Percentiles rank a stretch among this genome's conserved stretches.
Evolutionary conservation across 495 filamentous ascomycete genomes (phyloP).

Genomic region (Podospora didyma): DNA sequence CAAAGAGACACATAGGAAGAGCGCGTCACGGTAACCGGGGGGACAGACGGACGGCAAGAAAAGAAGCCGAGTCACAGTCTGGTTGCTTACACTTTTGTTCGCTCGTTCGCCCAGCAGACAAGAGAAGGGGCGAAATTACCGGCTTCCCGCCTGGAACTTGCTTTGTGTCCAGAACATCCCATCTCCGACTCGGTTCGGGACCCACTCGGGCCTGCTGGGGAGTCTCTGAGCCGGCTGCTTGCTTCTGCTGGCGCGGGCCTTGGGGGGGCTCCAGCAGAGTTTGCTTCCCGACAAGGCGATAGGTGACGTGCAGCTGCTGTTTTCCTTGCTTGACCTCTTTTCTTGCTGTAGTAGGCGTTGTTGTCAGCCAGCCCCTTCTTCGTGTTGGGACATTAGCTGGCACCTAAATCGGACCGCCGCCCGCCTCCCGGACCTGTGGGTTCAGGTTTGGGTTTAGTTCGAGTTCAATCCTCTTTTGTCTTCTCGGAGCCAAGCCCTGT

Average conservation of each 20-base stretch:
- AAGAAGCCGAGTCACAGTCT: no score
- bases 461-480: neutral
- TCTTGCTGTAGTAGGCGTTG: neutral
- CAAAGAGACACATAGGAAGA: no score
- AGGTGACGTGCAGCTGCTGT: slow-evolving; percentile 19
- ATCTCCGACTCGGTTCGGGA: neutral
- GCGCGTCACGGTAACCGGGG: no score
- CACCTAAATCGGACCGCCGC: slow-evolving; percentile 3
- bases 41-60: no score
- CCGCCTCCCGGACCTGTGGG: slow-evolving; percentile 1
- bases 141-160: neutral
- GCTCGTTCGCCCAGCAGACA: no score
- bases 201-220: no score
- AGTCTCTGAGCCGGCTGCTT: neutral
- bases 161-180: neutral
- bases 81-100: no score
- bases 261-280: neutral
- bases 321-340: neutral
- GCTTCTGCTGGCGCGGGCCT: neutral
- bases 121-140: no score
- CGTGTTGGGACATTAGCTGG: slow-evolving; percentile 10
- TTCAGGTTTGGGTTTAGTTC: no score
- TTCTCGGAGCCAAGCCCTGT: neutral
- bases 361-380: slow-evolving; percentile 5
- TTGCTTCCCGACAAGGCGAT: slow-evolving; percentile 2